Conservation (phyloP, 1,139 yeast species). For the Eremothecium cymbalariae region DNA sequence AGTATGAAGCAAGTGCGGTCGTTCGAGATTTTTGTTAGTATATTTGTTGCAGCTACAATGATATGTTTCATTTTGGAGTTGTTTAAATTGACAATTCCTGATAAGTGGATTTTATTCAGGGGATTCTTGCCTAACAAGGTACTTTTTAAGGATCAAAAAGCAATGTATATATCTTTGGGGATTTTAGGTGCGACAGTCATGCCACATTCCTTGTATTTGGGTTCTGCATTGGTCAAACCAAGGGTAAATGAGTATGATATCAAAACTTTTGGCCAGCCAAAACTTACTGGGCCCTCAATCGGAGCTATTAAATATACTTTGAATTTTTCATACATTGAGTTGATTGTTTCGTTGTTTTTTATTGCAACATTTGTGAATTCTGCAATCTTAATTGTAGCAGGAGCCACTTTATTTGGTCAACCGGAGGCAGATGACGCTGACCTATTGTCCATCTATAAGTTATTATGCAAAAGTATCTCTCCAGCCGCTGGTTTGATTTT, state of each 20-base stretch:
- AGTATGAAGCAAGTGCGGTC: conserved; percentile 61
- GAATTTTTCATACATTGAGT: conserved; percentile 66
- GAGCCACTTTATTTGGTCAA: conserved; percentile 63
- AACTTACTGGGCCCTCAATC: conserved; percentile 48
- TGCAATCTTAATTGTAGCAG: conserved; percentile 78
- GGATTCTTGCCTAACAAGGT: conserved; percentile 78
- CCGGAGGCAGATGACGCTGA: conserved; percentile 79
- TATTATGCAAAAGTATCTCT: conserved; percentile 65
- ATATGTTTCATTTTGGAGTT: conserved; percentile 79
- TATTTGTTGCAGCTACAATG: conserved; percentile 73
- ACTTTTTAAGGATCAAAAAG: conserved; percentile 69
- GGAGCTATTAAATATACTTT: conserved; percentile 65
- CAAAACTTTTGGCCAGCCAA: conserved; percentile 37
- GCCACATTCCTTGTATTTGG: conserved; percentile 92
- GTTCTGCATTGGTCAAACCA: conserved; percentile 89
- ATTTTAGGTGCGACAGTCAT: conserved; percentile 94
- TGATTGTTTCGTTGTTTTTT: conserved; percentile 63
- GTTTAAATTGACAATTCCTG: conserved; percentile 52
- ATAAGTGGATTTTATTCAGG: conserved; percentile 45
- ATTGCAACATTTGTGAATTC: conserved; percentile 82
- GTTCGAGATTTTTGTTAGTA: conserved; percentile 74
- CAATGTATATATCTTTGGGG: conserved; percentile 79
- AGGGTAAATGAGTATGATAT: conserved; percentile 75
- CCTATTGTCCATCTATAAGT: conserved; percentile 70
- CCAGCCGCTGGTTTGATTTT: conserved; percentile 90